Base-by-base conservation (phyloP, 2,329 filamentous ascomycete genomes). In the Cercospora sp. region DNA sequence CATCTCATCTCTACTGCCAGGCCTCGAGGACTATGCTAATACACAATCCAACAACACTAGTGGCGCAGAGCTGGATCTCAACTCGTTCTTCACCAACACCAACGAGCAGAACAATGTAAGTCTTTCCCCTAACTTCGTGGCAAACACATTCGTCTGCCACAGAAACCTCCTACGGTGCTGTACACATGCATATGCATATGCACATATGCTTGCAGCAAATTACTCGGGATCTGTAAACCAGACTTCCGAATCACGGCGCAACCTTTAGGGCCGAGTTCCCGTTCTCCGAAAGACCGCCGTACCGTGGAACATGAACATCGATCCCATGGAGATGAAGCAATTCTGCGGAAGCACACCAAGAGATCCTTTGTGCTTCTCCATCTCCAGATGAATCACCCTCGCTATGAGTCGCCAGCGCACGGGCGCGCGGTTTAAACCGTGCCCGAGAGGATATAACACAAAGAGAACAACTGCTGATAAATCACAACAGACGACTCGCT, bases 1-100 rank as follows among this genome's bases (percentile, higher is more conserved):
- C 68, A 76, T 81, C 30, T 76, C 75, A 9, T 77, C 79, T 2
- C 75, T 82, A 7, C 72, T 80, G 6, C 76, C 82, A 42, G 77
- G 82, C 65, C 72, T 83, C 63, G 76, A 82, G 68, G 76, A 80
- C 72, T 81, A 80, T 71, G 78, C 80, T 18, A 81, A 80, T 45
- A 74, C 70, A 18, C 66, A 72, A 39, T 66, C 67, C 6, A 70
- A 66, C 33, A 73, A 70, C 13, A 62, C 48, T 9, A 66, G 66
- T 51, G 31, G 53, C 16, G 65, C 64, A 12, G 72, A 75, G 57
- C 69, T 72, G 23, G 75, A 77, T 61, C 75, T 75, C 60, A 72
- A 70, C 45, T 70, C 72, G 10, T 65, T 77, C 26, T 76, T 77
- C 64, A 70, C 67, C 3, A 69, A 70, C 59, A 60, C 55, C 42